phyloP scores from a whole-genome alignment of 345 rosid genomes.

The Sapria himalayana region DNA sequence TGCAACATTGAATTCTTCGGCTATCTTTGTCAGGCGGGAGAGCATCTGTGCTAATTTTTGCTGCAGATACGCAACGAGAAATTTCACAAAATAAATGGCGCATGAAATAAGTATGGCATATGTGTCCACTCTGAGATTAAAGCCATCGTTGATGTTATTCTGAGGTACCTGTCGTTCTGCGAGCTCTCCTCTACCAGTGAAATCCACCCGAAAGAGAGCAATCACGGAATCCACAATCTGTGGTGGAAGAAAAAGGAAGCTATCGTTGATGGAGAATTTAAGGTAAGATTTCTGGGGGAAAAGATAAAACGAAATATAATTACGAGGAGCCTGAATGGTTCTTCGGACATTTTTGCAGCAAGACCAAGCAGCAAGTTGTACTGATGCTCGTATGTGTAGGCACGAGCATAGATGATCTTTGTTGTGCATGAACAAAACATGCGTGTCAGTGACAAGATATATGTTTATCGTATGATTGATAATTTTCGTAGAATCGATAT shows the following conservation, averaged over 20 bases:
- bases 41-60: conserved; percentile 95
- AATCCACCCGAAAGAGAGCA: conserved; percentile 70
- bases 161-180: conserved; percentile 89
- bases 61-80: too few relatives aligned
- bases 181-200: conserved; percentile 85
- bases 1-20: conserved; percentile 87
- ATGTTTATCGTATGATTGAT: neutral
- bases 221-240: conserved; percentile 76
- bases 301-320: too few relatives aligned
- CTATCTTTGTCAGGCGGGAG: conserved; percentile 53
- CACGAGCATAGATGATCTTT: conserved; percentile 85
- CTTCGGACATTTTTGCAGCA: conserved; percentile 93
- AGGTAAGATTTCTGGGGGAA: too few relatives aligned
- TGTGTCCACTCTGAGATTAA: too few relatives aligned
- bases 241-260: too few relatives aligned
- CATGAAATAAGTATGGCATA: too few relatives aligned
- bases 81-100: too few relatives aligned
- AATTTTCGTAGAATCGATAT: conserved; percentile 4
- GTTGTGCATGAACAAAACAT: conserved; percentile 13
- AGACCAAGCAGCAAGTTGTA: conserved; percentile 75
- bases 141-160: too few relatives aligned
- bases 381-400: conserved; percentile 74
- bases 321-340: conserved; percentile 69
- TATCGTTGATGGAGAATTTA: too few relatives aligned
- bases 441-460: neutral